Percentiles rank a stretch among this genome's conserved stretches.
Conservation (phyloP, 169 alveolate genomes). For the Haemoproteus tartakovskyi region DNA sequence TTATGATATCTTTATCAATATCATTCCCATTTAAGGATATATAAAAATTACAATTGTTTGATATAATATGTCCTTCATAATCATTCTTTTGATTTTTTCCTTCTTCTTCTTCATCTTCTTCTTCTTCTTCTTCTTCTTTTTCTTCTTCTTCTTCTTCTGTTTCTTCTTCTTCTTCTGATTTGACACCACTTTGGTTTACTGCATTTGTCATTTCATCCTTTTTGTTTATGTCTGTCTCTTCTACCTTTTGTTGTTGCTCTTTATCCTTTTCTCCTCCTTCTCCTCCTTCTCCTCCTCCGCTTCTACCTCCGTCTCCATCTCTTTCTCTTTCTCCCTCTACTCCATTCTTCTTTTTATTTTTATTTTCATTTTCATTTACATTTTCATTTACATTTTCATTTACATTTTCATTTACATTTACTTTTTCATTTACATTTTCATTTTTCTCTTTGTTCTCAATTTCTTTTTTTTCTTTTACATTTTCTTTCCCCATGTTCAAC, state of each 20-base stretch:
- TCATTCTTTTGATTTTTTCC: not conserved
- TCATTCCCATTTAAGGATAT: constrained; percentile 48
- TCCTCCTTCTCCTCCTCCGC: not conserved
- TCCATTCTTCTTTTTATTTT: not conserved
- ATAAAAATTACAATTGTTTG: constrained; percentile 45
- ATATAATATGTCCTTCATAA: constrained; percentile 30
- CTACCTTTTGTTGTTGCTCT: too few relatives aligned
- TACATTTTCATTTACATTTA: not conserved
- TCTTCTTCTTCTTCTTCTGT: too few relatives aligned
- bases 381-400: not conserved
- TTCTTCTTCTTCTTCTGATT: too few relatives aligned
- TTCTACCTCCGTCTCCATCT: not conserved
- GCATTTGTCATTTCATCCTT: too few relatives aligned
- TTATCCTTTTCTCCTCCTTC: too few relatives aligned
- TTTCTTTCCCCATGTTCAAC: too few relatives aligned
- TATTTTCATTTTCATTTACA: not conserved
- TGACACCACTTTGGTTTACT: too few relatives aligned
- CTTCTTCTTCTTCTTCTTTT: too few relatives aligned
- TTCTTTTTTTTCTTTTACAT: not conserved
- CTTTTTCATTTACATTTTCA: too few relatives aligned
- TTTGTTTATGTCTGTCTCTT: too few relatives aligned
- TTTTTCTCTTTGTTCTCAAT: too few relatives aligned
- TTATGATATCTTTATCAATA: constrained; percentile 12
- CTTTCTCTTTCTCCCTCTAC: too few relatives aligned
- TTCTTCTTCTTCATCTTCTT: not conserved